Conservation (phyloP, 176 grass and related monocot genomes). For the maize (Zea mays) region DNA sequence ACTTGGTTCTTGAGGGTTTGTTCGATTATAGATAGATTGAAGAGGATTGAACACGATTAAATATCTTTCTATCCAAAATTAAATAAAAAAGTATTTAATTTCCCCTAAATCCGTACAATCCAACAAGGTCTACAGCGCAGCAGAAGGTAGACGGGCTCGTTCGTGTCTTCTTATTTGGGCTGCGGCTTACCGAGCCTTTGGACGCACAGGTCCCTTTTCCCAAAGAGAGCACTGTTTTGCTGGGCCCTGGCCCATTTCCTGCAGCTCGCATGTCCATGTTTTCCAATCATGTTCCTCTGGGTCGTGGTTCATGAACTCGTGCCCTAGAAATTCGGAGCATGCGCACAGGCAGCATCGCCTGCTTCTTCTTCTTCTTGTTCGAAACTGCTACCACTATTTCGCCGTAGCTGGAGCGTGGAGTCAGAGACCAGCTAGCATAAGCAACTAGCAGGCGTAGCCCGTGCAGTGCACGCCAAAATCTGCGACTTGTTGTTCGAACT, state of each 20-base stretch:
- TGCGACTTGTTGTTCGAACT: not conserved
- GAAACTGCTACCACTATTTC: not conserved
- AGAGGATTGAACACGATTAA: too few species aligned
- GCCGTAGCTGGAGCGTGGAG: not conserved
- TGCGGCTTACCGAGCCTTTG: not conserved
- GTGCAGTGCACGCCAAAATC: not conserved
- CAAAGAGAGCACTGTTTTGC: not conserved
- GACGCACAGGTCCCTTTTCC: not conserved
- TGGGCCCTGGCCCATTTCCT: not conserved
- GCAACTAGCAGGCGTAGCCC: not conserved
- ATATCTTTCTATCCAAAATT: too few species aligned
- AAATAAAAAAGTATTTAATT: too few species aligned
- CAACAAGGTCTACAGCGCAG: too few species aligned
- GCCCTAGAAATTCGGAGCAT: conserved; percentile 1
- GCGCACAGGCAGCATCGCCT: not conserved
- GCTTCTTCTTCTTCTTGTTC: not conserved
- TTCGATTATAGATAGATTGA: too few species aligned
- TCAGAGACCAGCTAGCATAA: not conserved
- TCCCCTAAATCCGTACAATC: too few species aligned
- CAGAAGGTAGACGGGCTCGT: not conserved
- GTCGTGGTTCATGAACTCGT: not conserved
- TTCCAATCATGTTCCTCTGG: too few species aligned
- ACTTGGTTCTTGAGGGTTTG: too few species aligned
- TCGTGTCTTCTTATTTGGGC: not conserved
- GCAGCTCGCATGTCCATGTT: too few species aligned